These are phyloP conservation scores for Filosporella fistucella DNA, from an alignment of 495 filamentous ascomycete genomes.

Conservation along the genomic window DNA sequence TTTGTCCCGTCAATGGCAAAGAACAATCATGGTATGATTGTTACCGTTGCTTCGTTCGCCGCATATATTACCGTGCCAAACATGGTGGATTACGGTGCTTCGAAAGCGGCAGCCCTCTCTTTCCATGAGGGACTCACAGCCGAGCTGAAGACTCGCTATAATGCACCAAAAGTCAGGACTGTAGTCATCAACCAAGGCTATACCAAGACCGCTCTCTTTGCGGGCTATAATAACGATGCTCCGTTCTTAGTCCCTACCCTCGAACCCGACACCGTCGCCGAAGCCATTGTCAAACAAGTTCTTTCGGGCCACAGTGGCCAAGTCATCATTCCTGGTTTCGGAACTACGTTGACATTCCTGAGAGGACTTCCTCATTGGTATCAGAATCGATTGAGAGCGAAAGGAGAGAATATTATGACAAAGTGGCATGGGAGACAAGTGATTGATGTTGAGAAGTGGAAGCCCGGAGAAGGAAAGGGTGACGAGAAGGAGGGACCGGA, in stretches of 20 bases:
- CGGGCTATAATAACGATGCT: conserved; percentile 48
- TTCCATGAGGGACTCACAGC: conserved; percentile 68
- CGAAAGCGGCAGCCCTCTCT: conserved; percentile 60
- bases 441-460: conserved; percentile 39
- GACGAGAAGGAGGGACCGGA: conserved; percentile 31
- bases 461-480: conserved; percentile 31
- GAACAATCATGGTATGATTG: conserved; percentile 67
- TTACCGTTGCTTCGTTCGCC: conserved; percentile 65
- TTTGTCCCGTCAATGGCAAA: conserved; percentile 64
- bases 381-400: conserved; percentile 29
- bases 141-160: conserved; percentile 56
- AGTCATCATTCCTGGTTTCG: conserved; percentile 48
- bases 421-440: conserved; percentile 43
- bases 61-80: conserved; percentile 54
- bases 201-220: conserved; percentile 56
- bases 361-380: conserved; percentile 43
- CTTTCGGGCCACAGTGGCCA: conserved; percentile 51
- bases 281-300: conserved; percentile 56
- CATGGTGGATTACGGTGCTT: conserved; percentile 65
- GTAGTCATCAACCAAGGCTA: conserved; percentile 63
- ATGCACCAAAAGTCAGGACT: conserved; percentile 60
- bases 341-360: conserved; percentile 27
- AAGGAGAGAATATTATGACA: conserved; percentile 36
- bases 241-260: conserved; percentile 51
- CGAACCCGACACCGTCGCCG: conserved; percentile 60